A percentile compares a stretch with the other conserved stretches of the same genome.
phyloP scores from a whole-genome alignment of 108 stramenopile species.

The Nitzschia palea region DNA sequence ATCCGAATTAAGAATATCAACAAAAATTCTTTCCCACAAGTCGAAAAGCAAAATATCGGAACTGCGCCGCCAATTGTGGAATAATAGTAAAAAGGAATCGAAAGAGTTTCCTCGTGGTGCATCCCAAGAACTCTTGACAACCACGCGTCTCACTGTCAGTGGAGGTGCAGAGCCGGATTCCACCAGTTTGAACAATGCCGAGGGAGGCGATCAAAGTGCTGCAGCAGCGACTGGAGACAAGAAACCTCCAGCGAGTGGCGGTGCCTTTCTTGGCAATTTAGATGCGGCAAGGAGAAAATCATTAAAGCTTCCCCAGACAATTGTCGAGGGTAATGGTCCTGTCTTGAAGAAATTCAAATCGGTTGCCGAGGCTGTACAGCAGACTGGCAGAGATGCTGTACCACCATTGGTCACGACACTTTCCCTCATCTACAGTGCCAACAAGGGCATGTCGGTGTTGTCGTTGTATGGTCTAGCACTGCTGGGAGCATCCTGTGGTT shows the following conservation, averaged over 20 bases:
- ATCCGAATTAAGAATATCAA: too few species aligned
- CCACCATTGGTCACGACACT: conserved; percentile 14
- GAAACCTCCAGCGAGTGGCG: not conserved
- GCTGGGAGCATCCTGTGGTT: conserved; percentile 56
- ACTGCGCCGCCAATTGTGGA: too few species aligned
- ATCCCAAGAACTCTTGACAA: not conserved
- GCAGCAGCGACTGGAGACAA: not conserved
- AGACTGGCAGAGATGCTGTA: conserved; percentile 1
- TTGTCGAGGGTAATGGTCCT: not conserved
- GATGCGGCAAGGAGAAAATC: not conserved
- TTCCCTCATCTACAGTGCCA: conserved; percentile 9
- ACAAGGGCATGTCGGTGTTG: conserved; percentile 19
- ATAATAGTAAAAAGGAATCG: too few species aligned
- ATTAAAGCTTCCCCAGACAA: not conserved
- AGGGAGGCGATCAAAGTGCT: not conserved
- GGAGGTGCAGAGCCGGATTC: not conserved
- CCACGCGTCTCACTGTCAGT: not conserved
- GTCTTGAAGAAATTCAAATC: not conserved
- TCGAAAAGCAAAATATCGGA: too few species aligned
- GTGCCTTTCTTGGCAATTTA: not conserved
- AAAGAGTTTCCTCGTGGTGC: too few species aligned
- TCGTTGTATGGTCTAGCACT: conserved; percentile 41
- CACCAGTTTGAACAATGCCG: not conserved
- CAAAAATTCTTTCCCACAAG: too few species aligned
- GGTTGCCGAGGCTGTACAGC: not conserved